phyloP scores from a whole-genome alignment of 2,329 filamentous ascomycete species.

The Phialophora expanda region DNA sequence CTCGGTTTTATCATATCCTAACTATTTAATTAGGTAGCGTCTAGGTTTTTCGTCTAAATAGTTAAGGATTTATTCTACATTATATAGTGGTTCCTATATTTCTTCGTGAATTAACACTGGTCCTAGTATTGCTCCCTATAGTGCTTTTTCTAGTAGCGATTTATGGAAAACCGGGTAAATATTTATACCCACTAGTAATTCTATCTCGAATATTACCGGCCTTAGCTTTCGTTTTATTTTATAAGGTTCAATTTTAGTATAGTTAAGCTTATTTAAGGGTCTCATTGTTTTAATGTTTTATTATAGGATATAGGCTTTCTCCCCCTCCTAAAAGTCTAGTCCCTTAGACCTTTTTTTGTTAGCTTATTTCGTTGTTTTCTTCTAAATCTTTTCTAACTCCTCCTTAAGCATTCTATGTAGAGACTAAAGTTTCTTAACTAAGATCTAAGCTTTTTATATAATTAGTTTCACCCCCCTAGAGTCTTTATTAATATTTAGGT shows the following conservation, averaged over 20 bases:
- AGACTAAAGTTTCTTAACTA: not conserved
- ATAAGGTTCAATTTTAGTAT: not conserved
- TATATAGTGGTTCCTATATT: not conserved
- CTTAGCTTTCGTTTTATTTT: not conserved
- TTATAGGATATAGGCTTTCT: too few relatives aligned
- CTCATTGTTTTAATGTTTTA: too few relatives aligned
- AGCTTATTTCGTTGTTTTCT: not conserved
- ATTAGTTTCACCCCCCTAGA: not conserved
- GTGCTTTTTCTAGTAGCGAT: not conserved
- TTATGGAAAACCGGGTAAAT: not conserved
- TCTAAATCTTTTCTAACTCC: not conserved
- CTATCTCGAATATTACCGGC: not conserved
- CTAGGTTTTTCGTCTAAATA: not conserved
- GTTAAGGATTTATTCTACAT: not conserved
- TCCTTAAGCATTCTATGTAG: not conserved
- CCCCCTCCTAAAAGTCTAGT: too few relatives aligned
- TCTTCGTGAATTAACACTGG: not conserved
- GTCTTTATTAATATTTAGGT: constrained; percentile 3
- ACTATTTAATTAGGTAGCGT: too few relatives aligned
- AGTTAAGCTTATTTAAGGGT: too few relatives aligned
- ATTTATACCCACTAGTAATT: not conserved
- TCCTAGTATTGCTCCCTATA: too few relatives aligned
- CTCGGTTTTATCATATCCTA: not conserved
- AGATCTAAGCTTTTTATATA: not conserved
- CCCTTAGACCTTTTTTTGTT: constrained; percentile 7